Base-by-base conservation (phyloP, 2,329 filamentous ascomycete genomes). In the Dothideomycetes sp. region DNA sequence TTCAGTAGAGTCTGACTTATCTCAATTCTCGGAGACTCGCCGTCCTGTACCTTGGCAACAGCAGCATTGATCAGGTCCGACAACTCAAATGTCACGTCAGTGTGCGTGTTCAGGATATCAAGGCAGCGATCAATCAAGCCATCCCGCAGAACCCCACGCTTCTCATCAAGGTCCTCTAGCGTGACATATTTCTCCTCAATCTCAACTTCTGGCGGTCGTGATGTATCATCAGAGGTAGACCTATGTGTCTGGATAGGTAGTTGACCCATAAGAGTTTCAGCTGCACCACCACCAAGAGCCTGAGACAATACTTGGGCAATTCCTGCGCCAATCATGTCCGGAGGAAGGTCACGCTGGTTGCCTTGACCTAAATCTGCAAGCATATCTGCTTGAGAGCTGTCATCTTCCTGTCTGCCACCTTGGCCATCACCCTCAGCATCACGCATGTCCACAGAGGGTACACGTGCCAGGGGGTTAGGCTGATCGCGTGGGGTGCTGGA, bases 41-140 rank as follows among this genome's bases (percentile, higher is more conserved):
- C 75, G 56, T 73, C 78, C 5, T 37, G 32, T 49, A 64, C 81
- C 53, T 76, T 80, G 19, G 68, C 64, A 7, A 77, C 75, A 17
- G 86, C 80, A 3, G 81, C 79, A 29, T 75, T 75, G 40, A 98
- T 88, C 15, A 98, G 69, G 52, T 95, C 88, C 0, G 87, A 77
- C 34, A 98, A 70, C 54, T 96, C 89, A 51, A 95, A 91, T 0
- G 91, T 93, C 9, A 89, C 79, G 49, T 84, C 79, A 11, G 88
- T 81, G 50, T 96, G 88, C 29, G 81, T 80, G 56, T 89, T 83
- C 38, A 98, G 79, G 24, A 96, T 79, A 52, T 95, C 88, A 16
- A 98, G 68, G 48, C 84, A 94, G 42, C 86, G 82, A 51, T 95
- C 88, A 43, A 96, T 88, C 40, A 96, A 63, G 41, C 84, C 80